Evolutionary conservation across 108 stramenopile species (phyloP).

Genomic region (Craspedostauros australis): DNA sequence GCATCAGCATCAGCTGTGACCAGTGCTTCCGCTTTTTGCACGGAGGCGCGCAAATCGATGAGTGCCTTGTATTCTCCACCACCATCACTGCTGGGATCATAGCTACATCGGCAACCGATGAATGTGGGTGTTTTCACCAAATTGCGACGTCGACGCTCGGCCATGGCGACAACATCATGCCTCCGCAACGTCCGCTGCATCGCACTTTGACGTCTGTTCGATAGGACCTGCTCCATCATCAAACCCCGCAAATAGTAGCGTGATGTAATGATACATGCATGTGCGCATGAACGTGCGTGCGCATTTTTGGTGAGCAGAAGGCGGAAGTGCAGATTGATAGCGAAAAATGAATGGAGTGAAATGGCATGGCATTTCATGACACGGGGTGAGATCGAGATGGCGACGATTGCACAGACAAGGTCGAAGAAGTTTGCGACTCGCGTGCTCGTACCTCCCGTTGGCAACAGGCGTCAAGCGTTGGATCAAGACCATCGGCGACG

Average conservation of each 20-base stretch:
- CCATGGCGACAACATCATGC: slow-evolving; percentile 66
- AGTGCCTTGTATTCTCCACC: slow-evolving; percentile 64
- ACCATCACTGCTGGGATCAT: slow-evolving; percentile 75
- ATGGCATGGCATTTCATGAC: neutral
- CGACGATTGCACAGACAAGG: neutral
- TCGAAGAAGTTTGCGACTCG: neutral
- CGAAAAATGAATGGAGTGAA: neutral
- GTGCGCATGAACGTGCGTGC: no score
- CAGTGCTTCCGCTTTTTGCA: slow-evolving; percentile 15
- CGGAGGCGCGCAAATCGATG: slow-evolving; percentile 27
- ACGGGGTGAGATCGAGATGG: neutral
- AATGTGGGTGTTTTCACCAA: slow-evolving; percentile 27
- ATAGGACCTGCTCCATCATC: slow-evolving; percentile 50
- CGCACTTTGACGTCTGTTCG: slow-evolving; percentile 54
- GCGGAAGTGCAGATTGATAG: no score
- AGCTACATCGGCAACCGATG: slow-evolving; percentile 76
- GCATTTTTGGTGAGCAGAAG: no score
- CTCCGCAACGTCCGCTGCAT: slow-evolving; percentile 47
- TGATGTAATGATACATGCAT: neutral
- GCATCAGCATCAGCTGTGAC: slow-evolving; percentile 2
- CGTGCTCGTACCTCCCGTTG: slow-evolving; percentile 60
- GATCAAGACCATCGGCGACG: slow-evolving; percentile 40
- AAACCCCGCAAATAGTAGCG: no score
- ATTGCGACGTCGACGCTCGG: slow-evolving; percentile 63
- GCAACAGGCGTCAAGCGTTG: slow-evolving; percentile 72